Evolutionary conservation across 2,329 filamentous ascomycete genomes (phyloP).

Genomic region (Neofusicoccum sp.): DNA sequence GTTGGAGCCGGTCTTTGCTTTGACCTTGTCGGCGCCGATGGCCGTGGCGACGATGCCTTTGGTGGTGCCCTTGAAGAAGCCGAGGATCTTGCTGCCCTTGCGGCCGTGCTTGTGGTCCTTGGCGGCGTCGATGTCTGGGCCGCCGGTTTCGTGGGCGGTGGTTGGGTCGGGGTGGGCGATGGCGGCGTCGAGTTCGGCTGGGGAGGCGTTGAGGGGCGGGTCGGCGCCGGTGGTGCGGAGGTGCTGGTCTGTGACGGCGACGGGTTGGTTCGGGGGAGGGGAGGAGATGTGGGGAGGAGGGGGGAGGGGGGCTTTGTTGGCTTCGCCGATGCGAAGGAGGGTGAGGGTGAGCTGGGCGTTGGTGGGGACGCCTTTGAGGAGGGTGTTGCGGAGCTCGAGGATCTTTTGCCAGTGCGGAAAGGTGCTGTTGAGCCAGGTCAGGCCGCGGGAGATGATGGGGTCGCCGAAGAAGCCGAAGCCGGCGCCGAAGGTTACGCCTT

Average conservation of each 20-base stretch:
- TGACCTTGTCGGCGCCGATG: constrained; percentile 67
- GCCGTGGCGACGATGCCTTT: constrained; percentile 72
- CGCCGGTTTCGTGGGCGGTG: constrained; percentile 49
- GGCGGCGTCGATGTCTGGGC: constrained; percentile 50
- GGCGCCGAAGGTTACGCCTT: constrained; percentile 63
- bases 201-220: constrained; percentile 59
- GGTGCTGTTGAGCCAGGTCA: constrained; percentile 59
- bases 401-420: constrained; percentile 74
- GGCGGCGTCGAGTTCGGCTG: constrained; percentile 65
- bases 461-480: constrained; percentile 80
- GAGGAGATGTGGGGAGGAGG: constrained; percentile 49
- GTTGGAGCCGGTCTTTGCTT: constrained; percentile 60
- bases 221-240: constrained; percentile 54
- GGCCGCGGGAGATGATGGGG: constrained; percentile 62
- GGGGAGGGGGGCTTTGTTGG: constrained; percentile 75
- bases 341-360: constrained; percentile 83
- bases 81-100: constrained; percentile 53
- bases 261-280: constrained; percentile 51
- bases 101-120: constrained; percentile 47
- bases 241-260: constrained; percentile 50
- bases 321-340: constrained; percentile 76
- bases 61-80: constrained; percentile 66
- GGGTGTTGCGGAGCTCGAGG: constrained; percentile 62
- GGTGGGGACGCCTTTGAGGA: constrained; percentile 79
- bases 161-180: constrained; percentile 48